phyloP scores from a whole-genome alignment of 192 early-diverging fungal species.

The Coemansia sp. region DNA sequence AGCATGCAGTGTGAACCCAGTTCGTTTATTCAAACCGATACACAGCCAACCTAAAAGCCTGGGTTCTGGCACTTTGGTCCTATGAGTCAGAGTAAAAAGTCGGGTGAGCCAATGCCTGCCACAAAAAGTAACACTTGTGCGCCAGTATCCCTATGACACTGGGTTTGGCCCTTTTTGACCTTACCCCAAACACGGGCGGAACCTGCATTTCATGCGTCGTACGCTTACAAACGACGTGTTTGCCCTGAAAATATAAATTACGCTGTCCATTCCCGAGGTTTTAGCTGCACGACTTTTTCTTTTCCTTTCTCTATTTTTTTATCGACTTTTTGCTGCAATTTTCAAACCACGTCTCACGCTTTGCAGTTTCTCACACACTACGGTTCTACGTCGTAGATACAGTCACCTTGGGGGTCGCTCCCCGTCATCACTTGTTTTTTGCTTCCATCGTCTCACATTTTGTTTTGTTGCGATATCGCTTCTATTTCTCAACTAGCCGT shows the following conservation, averaged over 20 bases:
- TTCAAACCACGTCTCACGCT: not conserved
- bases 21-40: too few species aligned
- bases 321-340: not conserved
- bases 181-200: slow-evolving; percentile 8
- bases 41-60: too few species aligned
- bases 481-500: not conserved
- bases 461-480: not conserved
- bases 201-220: slow-evolving; percentile 2
- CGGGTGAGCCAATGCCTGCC: too few species aligned
- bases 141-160: too few species aligned
- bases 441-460: not conserved
- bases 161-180: not conserved
- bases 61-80: too few species aligned
- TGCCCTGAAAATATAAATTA: slow-evolving; percentile 1
- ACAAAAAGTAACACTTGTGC: too few species aligned
- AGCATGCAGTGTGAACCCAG: too few species aligned
- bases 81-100: too few species aligned
- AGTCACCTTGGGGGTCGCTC: not conserved
- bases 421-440: slow-evolving; percentile 1
- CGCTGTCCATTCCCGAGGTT: slow-evolving; percentile 1
- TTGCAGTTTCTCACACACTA: not conserved
- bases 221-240: not conserved
- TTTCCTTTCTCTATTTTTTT: not conserved
- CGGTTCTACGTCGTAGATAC: not conserved
- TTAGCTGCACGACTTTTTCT: not conserved